Conservation (phyloP, 805 yeast species). For the Ogataea ganodermae region DNA sequence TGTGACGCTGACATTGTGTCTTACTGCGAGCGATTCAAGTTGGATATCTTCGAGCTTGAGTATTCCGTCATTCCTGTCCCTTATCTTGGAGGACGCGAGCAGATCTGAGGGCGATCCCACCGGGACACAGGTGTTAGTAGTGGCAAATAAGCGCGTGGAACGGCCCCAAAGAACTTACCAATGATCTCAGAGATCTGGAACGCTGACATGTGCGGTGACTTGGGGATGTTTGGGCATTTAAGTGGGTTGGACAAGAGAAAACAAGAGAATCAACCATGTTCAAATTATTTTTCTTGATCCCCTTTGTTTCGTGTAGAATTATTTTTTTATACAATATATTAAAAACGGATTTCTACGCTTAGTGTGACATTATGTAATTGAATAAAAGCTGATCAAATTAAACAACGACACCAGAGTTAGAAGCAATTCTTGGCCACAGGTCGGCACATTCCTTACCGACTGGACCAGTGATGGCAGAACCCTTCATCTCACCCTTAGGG, state of each 20-base stretch:
- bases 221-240: neutral
- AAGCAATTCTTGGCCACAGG: conserved; percentile 99
- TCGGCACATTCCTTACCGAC: conserved; percentile 99
- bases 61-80: conserved; percentile 57
- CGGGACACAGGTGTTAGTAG: neutral
- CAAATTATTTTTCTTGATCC: neutral
- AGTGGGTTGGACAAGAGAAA: too few species aligned
- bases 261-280: too few species aligned
- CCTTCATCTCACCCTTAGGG: conserved; percentile 99
- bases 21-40: conserved; percentile 25
- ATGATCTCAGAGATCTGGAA: conserved; percentile 7
- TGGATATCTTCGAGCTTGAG: conserved; percentile 38
- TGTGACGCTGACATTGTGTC: conserved; percentile 20
- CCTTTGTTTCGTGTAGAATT: conserved; percentile 3
- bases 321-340: conserved; percentile 12
- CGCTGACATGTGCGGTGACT: conserved; percentile 3
- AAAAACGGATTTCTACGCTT: conserved; percentile 11
- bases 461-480: conserved; percentile 99
- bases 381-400: conserved; percentile 43
- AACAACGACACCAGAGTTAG: conserved; percentile 99
- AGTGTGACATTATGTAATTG: conserved; percentile 32
- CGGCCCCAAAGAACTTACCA: conserved; percentile 2
- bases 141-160: neutral
- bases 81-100: conserved; percentile 51
- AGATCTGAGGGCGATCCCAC: conserved; percentile 16